Conservation (phyloP, 2,329 filamentous ascomycete genomes). For the Talaromyces sp. region DNA sequence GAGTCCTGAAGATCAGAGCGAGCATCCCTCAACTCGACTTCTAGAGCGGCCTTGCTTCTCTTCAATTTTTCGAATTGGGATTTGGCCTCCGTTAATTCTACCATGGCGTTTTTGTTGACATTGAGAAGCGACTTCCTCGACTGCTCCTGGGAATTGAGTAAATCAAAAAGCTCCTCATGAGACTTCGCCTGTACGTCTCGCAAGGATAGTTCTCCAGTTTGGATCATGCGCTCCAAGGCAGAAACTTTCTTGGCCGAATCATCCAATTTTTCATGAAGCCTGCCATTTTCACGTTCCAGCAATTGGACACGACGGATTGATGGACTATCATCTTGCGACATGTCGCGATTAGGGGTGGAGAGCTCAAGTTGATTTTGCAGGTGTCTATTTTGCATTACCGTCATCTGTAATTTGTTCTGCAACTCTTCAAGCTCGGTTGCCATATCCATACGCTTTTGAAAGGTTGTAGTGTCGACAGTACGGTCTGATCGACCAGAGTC, state of each 20-base stretch:
- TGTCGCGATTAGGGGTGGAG: conserved; percentile 60
- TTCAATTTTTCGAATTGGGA: conserved; percentile 82
- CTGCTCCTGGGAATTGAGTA: conserved; percentile 90
- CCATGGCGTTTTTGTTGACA: conserved; percentile 79
- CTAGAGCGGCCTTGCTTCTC: conserved; percentile 72
- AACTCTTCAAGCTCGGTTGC: conserved; percentile 87
- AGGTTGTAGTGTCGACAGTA: conserved; percentile 77
- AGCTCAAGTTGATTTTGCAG: conserved; percentile 83
- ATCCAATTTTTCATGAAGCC: conserved; percentile 90
- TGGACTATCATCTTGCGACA: conserved; percentile 70
- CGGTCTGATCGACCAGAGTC: conserved; percentile 83
- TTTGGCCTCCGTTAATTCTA: conserved; percentile 84
- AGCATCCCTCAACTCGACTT: conserved; percentile 82
- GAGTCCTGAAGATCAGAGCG: conserved; percentile 82
- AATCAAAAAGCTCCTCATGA: conserved; percentile 88
- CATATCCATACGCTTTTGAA: conserved; percentile 86
- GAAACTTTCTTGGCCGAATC: conserved; percentile 93
- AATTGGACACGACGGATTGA: conserved; percentile 81
- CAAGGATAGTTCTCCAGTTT: conserved; percentile 80
- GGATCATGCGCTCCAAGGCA: conserved; percentile 79
- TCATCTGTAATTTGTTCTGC: conserved; percentile 89
- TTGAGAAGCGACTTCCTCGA: conserved; percentile 78
- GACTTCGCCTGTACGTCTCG: conserved; percentile 90
- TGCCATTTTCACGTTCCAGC: conserved; percentile 85
- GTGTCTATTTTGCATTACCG: conserved; percentile 92